A percentile compares a stretch with the other conserved stretches of the same genome.
Evolutionary conservation across 1,284 basidiomycete genomes (phyloP).

Genomic region (Pulveroboletus sp.): DNA sequence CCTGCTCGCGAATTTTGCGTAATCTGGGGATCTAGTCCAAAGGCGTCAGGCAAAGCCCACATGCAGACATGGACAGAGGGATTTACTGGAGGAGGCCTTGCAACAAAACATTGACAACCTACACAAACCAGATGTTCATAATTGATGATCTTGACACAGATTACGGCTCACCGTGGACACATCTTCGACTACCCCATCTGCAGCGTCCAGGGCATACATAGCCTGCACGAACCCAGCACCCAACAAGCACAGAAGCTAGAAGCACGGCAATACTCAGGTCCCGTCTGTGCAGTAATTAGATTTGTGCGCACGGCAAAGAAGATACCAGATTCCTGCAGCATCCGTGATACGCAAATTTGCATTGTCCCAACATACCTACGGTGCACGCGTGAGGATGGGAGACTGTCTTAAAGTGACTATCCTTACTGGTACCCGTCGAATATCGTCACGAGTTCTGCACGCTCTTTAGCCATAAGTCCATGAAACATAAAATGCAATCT

Average conservation of each 20-base stretch:
- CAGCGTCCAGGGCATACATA: constrained; percentile 86
- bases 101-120: constrained; percentile 74
- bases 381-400: constrained; percentile 21
- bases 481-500: constrained; percentile 28
- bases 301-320: constrained; percentile 74
- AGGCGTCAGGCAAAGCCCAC: constrained; percentile 1
- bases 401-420: neutral
- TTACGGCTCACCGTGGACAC: constrained; percentile 39
- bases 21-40: constrained; percentile 69
- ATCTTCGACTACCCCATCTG: constrained; percentile 73
- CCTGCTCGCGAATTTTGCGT: constrained; percentile 60
- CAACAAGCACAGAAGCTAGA: constrained; percentile 73
- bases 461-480: constrained; percentile 8
- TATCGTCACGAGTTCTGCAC: constrained; percentile 69
- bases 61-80: neutral
- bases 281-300: neutral
- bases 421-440: constrained; percentile 78
- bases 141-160: neutral
- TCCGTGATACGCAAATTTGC: constrained; percentile 84
- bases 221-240: constrained; percentile 84
- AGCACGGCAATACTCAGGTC: constrained; percentile 5
- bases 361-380: constrained; percentile 74
- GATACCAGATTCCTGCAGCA: constrained; percentile 90
- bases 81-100: constrained; percentile 79
- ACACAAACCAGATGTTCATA: neutral